Conservation (phyloP, 768 basidiomycete species). For the Lactarius indigo region DNA sequence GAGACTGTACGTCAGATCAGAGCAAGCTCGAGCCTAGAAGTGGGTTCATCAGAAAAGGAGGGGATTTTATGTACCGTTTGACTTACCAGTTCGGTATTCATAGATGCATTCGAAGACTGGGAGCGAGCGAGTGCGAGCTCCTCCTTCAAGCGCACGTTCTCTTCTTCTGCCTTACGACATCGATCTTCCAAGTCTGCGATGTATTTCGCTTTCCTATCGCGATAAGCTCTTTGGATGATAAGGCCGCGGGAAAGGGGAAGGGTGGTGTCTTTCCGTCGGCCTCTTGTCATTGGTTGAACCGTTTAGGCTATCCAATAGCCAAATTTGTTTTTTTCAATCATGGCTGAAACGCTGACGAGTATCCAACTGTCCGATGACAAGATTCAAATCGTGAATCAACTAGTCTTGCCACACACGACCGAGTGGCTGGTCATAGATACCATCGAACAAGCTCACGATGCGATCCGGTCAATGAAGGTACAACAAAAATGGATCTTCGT, state of each 20-base stretch:
- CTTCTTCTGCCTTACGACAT: conserved; percentile 23
- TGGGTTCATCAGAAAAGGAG: not conserved
- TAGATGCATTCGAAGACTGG: not conserved
- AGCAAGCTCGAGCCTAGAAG: conserved; percentile 13
- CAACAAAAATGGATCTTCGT: conserved; percentile 4
- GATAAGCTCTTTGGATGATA: conserved; percentile 22
- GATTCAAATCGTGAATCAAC: conserved; percentile 89
- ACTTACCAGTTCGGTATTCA: conserved; percentile 17
- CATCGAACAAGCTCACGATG: conserved; percentile 83
- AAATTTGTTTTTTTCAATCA: conserved; percentile 15
- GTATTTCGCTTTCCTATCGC: conserved; percentile 23
- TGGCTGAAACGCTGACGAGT: conserved; percentile 33
- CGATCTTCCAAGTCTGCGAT: conserved; percentile 21
- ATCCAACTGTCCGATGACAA: conserved; percentile 44
- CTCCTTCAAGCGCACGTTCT: conserved; percentile 18
- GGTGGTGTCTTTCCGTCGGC: conserved; percentile 23
- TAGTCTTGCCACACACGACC: conserved; percentile 73
- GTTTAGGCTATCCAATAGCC: conserved; percentile 2
- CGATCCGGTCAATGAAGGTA: conserved; percentile 96
- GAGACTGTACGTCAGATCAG: conserved; percentile 22
- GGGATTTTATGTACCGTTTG: not conserved
- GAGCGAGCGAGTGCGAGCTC: conserved; percentile 21
- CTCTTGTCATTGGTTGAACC: conserved; percentile 18
- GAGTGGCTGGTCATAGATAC: conserved; percentile 64
- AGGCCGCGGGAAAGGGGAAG: conserved; percentile 21